Conservation (phyloP, 108 stramenopile species). For the Cyclotella kingstonii region DNA sequence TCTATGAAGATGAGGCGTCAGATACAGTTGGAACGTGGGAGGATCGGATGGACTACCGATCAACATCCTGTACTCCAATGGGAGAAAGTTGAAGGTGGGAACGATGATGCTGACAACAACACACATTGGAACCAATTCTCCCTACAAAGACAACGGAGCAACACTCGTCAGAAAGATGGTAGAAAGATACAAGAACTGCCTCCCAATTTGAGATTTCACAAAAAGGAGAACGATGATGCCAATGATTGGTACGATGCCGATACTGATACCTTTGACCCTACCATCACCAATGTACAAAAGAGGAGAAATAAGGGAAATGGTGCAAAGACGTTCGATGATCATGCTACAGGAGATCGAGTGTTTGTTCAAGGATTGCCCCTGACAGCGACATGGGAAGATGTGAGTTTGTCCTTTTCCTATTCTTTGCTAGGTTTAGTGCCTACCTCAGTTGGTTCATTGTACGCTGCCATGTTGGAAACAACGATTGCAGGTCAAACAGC, state of each 20-base stretch:
- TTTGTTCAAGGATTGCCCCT: conserved; percentile 77
- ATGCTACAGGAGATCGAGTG: conserved; percentile 75
- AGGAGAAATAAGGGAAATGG: background rate
- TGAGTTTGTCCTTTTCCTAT: conserved; percentile 25
- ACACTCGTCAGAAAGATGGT: too few relatives aligned
- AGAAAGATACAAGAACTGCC: conserved; percentile 3
- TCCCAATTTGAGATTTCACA: conserved; percentile 20
- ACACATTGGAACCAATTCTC: too few relatives aligned
- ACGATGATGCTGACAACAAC: background rate
- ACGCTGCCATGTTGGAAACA: background rate
- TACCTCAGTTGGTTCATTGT: background rate
- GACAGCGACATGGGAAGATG: conserved; percentile 71
- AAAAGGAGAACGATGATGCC: conserved; percentile 5
- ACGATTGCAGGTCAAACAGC: conserved; percentile 58
- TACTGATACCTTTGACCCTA: conserved; percentile 15
- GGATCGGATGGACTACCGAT: conserved; percentile 3
- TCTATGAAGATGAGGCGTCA: conserved; percentile 44
- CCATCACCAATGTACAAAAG: conserved; percentile 9
- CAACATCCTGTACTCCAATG: too few relatives aligned
- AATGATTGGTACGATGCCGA: conserved; percentile 19
- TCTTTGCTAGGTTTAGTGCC: background rate
- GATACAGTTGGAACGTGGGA: conserved; percentile 43
- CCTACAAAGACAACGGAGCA: too few relatives aligned
- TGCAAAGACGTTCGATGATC: conserved; percentile 19
- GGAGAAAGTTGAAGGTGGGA: background rate